Evolutionary conservation across 371 early-diverging fungal species (phyloP).

Genomic region (Nematocida sp.): DNA sequence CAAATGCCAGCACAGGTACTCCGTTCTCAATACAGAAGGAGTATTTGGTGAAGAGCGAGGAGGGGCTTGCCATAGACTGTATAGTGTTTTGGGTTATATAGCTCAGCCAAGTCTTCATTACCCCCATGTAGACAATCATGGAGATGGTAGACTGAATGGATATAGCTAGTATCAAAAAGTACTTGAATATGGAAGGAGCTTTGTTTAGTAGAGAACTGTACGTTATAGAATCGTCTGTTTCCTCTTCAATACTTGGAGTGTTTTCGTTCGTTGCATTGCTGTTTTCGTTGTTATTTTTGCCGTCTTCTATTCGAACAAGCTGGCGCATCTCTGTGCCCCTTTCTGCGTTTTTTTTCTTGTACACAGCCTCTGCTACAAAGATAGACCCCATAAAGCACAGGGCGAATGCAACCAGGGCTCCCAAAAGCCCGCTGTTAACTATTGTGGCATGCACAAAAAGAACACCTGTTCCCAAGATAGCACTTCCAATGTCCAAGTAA

Average conservation of each 20-base stretch:
- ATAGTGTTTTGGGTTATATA: too few species aligned
- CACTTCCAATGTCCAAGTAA: too few species aligned
- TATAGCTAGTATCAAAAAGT: not conserved
- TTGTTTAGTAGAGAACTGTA: not conserved
- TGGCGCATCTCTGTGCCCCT: too few species aligned
- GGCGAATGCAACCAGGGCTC: not conserved
- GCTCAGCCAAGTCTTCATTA: not conserved
- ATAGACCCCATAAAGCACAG: not conserved
- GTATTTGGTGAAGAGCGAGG: not conserved
- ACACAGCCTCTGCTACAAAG: not conserved
- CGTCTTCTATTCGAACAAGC: not conserved
- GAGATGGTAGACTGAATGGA: not conserved
- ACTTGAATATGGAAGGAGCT: not conserved
- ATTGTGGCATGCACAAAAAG: not conserved
- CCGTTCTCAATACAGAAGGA: not conserved
- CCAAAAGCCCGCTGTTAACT: not conserved
- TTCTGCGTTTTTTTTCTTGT: too few species aligned
- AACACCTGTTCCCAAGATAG: conserved; percentile 1
- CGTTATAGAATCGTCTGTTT: not conserved
- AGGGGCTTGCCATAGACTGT: not conserved
- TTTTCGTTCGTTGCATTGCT: not conserved
- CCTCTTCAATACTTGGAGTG: not conserved
- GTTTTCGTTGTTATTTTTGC: not conserved
- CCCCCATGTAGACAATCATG: not conserved
- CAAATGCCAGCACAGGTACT: not conserved